phyloP scores from a whole-genome alignment of 345 rosid species.

The Mallotus nudiflorus region DNA sequence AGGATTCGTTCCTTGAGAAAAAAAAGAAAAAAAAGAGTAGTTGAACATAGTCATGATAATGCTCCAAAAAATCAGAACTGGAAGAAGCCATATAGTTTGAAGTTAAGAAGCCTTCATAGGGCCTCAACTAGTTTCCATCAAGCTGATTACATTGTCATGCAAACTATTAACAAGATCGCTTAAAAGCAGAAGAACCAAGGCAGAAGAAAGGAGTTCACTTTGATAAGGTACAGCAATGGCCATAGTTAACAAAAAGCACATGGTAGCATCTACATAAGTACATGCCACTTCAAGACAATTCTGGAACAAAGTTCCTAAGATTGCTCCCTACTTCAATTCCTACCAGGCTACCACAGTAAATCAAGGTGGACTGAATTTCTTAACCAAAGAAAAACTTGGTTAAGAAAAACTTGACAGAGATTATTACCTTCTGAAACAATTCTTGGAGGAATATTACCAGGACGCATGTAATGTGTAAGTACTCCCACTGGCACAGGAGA shows the following conservation, averaged over 20 bases:
- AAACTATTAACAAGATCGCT: no score
- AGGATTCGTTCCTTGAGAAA: neutral
- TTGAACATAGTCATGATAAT: neutral
- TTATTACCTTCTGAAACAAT: conserved; percentile 75
- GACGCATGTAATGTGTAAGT: conserved; percentile 90
- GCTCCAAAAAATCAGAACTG: neutral
- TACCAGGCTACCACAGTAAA: no score
- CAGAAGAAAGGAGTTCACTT: no score
- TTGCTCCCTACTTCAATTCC: neutral
- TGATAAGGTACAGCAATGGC: no score
- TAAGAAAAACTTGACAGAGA: conserved; percentile 10
- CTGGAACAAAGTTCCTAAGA: neutral
- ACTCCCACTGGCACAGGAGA: conserved; percentile 75
- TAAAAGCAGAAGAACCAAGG: no score
- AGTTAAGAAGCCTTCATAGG: no score
- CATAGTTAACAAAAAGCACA: no score
- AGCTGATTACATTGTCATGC: no score
- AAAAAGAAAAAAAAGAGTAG: neutral
- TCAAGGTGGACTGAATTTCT: neutral
- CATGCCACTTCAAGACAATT: neutral
- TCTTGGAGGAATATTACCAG: conserved; percentile 75
- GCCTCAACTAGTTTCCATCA: no score
- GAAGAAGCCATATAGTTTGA: neutral
- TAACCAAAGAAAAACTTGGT: conserved; percentile 1
- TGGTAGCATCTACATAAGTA: neutral